phyloP scores from a whole-genome alignment of 495 filamentous ascomycete species.

The Aspergillus carlsbadensis region DNA sequence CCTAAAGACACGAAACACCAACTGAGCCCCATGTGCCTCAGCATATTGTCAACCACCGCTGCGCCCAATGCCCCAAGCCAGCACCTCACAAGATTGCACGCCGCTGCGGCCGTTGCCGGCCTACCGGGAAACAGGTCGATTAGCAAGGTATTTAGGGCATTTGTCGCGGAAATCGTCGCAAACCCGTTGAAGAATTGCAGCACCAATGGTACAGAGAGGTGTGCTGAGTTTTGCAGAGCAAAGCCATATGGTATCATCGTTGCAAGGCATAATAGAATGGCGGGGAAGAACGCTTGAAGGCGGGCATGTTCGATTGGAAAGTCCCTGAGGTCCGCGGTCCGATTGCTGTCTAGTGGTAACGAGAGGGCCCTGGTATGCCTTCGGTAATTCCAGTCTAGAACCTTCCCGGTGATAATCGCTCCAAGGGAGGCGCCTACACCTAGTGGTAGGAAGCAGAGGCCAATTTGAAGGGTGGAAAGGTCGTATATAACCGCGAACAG shows the following conservation, averaged over 20 bases:
- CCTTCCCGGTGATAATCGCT: slow-evolving; percentile 53
- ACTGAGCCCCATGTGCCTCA: slow-evolving; percentile 56
- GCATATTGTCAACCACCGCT: slow-evolving; percentile 60
- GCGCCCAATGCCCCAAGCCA: slow-evolving; percentile 61
- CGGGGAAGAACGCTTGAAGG: slow-evolving; percentile 46
- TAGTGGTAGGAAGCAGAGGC: slow-evolving; percentile 54
- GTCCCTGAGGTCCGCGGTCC: slow-evolving; percentile 46
- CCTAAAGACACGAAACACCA: slow-evolving; percentile 58
- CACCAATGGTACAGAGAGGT: slow-evolving; percentile 51
- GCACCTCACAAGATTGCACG: slow-evolving; percentile 66
- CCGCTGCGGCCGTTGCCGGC: slow-evolving; percentile 61
- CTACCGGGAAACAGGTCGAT: slow-evolving; percentile 60
- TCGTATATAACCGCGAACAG: slow-evolving; percentile 62
- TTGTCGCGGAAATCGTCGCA: slow-evolving; percentile 50
- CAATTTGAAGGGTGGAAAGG: slow-evolving; percentile 66
- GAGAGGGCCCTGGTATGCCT: slow-evolving; percentile 47
- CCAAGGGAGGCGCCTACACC: slow-evolving; percentile 55
- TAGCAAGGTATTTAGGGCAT: slow-evolving; percentile 42
- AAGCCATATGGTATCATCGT: slow-evolving; percentile 57
- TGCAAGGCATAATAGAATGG: slow-evolving; percentile 39
- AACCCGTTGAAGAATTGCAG: slow-evolving; percentile 56
- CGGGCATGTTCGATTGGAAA: slow-evolving; percentile 63
- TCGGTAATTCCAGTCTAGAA: slow-evolving; percentile 57
- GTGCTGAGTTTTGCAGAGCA: slow-evolving; percentile 47
- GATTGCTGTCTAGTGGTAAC: slow-evolving; percentile 46